Evolutionary conservation across 2,329 filamentous ascomycete species (phyloP), one percentile per base, ranked within the genome.

Genomic region (Aschersonia sp.): DNA sequence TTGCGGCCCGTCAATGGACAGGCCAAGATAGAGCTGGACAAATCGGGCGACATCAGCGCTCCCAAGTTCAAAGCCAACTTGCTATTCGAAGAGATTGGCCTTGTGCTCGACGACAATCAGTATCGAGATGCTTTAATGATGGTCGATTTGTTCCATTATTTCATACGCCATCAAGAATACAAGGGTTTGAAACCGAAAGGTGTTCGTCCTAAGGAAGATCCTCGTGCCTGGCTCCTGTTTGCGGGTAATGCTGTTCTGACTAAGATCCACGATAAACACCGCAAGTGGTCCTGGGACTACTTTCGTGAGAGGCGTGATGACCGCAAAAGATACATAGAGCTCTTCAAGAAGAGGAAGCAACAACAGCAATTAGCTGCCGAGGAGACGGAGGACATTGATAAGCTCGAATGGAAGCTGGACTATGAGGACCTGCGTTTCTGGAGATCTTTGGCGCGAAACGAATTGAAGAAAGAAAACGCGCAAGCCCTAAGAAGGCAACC

Each of bases 381-480:
- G 5, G 92, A 98, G 55, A 72, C 65, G 2, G 80, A 83, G 43
- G 85, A 89, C 40, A 61, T 96, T 2, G 78, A 82, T 43, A 73
- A 73, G 45, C 74, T 99, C 2, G 92, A 99, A 62, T 80, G 78
- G 70, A 96, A 96, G 61, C 74, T 95, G 2, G 81, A 76, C 35
- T 98, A 98, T 61, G 92, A 98, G 63, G 94, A 98, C 61, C 73
- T 99, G 47, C 84, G 92, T 4, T 99, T 98, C 68, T 99, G 92
- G 89, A 78, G 92, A 53, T 97, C 92, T 0, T 63, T 98, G 49
- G 92, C 91, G 31, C 82, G 92, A 30, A 98, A 94, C 55, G 86
- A 98, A 62, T 72, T 99, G 10, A 88, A 88, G 57, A 97, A 96
- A 62, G 92, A 99, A 61, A 94, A 94, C 53, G 83, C 92, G 2